These are phyloP conservation scores for Mortierella sp. DNA, from an alignment of 371 early-diverging fungal species.

Conservation along the genomic window DNA sequence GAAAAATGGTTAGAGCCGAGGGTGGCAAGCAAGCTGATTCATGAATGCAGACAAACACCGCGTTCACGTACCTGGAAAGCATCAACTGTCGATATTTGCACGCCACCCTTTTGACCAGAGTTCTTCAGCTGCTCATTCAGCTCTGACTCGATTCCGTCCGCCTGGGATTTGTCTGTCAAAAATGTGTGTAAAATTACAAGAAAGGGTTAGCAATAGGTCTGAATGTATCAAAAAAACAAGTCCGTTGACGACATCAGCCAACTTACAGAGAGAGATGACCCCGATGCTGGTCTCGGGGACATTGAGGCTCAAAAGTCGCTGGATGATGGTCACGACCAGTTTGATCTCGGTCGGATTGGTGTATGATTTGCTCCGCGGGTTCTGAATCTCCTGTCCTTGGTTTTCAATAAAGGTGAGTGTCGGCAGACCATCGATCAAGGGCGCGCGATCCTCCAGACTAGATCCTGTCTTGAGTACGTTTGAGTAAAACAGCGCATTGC, in stretches of 20 bases:
- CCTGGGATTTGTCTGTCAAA: conserved; percentile 76
- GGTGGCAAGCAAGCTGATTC: neutral
- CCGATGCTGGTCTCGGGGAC: conserved; percentile 68
- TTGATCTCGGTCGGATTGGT: conserved; percentile 70
- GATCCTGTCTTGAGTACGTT: conserved; percentile 73
- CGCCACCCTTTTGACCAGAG: conserved; percentile 49
- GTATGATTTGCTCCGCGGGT: conserved; percentile 61
- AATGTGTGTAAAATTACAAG: neutral
- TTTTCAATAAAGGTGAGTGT: conserved; percentile 79
- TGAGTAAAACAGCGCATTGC: conserved; percentile 86
- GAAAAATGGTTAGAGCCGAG: neutral
- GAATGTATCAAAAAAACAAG: neutral
- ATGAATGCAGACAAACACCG: too few relatives aligned
- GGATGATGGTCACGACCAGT: conserved; percentile 61
- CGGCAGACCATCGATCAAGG: conserved; percentile 72
- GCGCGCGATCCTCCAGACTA: conserved; percentile 60
- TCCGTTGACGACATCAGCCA: conserved; percentile 25
- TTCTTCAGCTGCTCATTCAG: conserved; percentile 40
- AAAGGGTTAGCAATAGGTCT: neutral
- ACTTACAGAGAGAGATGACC: conserved; percentile 77
- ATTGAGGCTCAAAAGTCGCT: conserved; percentile 59
- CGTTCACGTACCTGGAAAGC: conserved; percentile 71
- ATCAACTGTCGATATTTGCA: conserved; percentile 85
- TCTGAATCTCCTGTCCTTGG: conserved; percentile 63
- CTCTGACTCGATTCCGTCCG: conserved; percentile 62